These are phyloP conservation scores for Kazachstania viticola DNA, from an alignment of 805 yeast species.

Conservation along the genomic window DNA sequence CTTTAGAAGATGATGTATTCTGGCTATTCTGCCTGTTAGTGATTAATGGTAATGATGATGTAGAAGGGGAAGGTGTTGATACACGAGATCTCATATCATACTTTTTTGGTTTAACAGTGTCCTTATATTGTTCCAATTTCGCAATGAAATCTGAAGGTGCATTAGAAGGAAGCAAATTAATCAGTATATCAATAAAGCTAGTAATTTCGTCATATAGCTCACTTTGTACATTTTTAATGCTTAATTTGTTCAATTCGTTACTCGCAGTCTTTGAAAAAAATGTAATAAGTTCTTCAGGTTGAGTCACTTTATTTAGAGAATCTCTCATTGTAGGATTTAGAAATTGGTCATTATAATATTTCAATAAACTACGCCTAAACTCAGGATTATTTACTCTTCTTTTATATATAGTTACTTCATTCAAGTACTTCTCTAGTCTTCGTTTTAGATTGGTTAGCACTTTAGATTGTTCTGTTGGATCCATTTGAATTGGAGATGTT, in stretches of 20 bases:
- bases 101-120: slow-evolving; percentile 2
- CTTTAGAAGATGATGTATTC: too few relatives aligned
- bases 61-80: not conserved
- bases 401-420: slow-evolving; percentile 36
- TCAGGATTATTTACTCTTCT: slow-evolving; percentile 30
- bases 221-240: slow-evolving; percentile 15
- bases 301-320: slow-evolving; percentile 25
- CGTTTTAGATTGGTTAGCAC: slow-evolving; percentile 1
- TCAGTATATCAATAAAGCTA: slow-evolving; percentile 15
- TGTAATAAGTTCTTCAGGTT: slow-evolving; percentile 37
- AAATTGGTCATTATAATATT: slow-evolving; percentile 47
- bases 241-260: slow-evolving; percentile 36
- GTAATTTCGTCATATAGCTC: slow-evolving; percentile 18
- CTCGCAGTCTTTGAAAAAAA: slow-evolving; percentile 43
- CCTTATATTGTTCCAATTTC: slow-evolving; percentile 35
- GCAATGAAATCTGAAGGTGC: slow-evolving; percentile 16
- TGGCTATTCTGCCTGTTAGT: not conserved
- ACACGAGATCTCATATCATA: not conserved
- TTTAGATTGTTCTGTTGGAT: too few relatives aligned
- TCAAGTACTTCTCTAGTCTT: slow-evolving; percentile 31
- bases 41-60: not conserved
- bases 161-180: slow-evolving; percentile 8
- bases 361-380: slow-evolving; percentile 43
- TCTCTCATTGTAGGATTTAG: slow-evolving; percentile 30
- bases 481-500: not conserved